Base-by-base conservation (phyloP, 768 basidiomycete species). In the Suillus occidentalis region DNA sequence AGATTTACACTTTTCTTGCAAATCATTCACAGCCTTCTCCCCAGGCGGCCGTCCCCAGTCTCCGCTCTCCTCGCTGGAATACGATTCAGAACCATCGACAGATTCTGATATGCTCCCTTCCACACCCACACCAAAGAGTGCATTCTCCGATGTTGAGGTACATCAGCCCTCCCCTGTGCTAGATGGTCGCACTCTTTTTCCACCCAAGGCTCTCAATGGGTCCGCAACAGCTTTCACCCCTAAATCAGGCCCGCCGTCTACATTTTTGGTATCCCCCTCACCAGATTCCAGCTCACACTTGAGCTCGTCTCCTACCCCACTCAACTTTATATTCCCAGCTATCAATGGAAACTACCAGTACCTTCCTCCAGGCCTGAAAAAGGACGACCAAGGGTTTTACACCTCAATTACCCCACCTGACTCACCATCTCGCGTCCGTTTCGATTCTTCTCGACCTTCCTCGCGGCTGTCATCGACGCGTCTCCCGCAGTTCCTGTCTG, bases 351-450 rank as follows among this genome's bases (percentile, higher is more conserved):
- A 74, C 58, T 64, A 71, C 37, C 53, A 69, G 50, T 61, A 70
- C 22, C 64, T 68, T 3, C 77, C 80, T n/a, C 72, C 76, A 4
- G 80, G 78, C 67, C 75, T 84, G 57, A 81, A 81, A 74, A 86
- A 84, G 68, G 85, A 86, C 63, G 85, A 84, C 28, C 79, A 83
- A 50, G 85, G 82, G 1, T 83, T 86, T 70, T 82, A 82, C 67
- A 81, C 79, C 42, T 82, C 83, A 59, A 76, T 79, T 6, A 64
- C 63, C 34, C 63, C 63, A 20, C 63, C 63, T 34, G 60, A 20
- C 22, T 64, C 63, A 31, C 60, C 73, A 45, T 68, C 71, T 22
- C 56, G 67, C 60, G 55, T 56, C 2, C 65, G 62, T 60, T 63
- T 57, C 52, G 61, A 64, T 4, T 55, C 66, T 10, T 57, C 62